Base-by-base conservation (phyloP, 768 basidiomycete species). In the Leccinellum luteum region DNA sequence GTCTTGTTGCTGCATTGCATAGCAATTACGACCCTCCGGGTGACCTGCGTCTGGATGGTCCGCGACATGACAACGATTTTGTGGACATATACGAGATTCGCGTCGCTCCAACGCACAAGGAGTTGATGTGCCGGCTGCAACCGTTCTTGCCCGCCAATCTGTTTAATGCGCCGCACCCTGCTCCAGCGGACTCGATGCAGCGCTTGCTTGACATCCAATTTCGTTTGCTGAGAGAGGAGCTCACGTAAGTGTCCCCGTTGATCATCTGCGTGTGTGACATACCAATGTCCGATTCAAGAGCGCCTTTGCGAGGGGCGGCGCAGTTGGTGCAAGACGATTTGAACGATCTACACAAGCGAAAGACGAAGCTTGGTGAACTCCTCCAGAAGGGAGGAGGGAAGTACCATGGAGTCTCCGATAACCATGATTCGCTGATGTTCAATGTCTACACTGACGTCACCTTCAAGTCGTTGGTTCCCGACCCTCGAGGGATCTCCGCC, bases 121-220 rank as follows among this genome's bases (percentile, higher is more conserved):
- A 92, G 63, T 76, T 92, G 8, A 67, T 81, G 45, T 82, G 73
- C 19, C 70, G 66, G 0, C 23, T 73, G 12, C 65, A 73, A 3
- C 83, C 87, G 0, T 90, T 81, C 64, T 70, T 92, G 0, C 90
- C 90, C 0, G 82, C 79, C 0, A 85, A 81, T 61, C 66, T 86
- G 1, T 78, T 74, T 19, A 76, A 73, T 2, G 88, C 86, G 0
- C 88, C 87, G 0, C 88, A 89, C 63, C 86, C 80, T 54, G 77
- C 79, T 13, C 81, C 81, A 0, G 60, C 70, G 3, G 78, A 78
- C 15, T 83, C 82, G 23, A 89, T 91, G 81, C 79, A 87, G 55
- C 75, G 84, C 8, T 73, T 86, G 21, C 72, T 90, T 12, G 90
- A 92, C 56, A 80, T 86, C 4, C 88, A 92, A 61, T 92, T 88